Conservation (phyloP, 176 grass and related monocot species). For the Metroxylon sagu region DNA sequence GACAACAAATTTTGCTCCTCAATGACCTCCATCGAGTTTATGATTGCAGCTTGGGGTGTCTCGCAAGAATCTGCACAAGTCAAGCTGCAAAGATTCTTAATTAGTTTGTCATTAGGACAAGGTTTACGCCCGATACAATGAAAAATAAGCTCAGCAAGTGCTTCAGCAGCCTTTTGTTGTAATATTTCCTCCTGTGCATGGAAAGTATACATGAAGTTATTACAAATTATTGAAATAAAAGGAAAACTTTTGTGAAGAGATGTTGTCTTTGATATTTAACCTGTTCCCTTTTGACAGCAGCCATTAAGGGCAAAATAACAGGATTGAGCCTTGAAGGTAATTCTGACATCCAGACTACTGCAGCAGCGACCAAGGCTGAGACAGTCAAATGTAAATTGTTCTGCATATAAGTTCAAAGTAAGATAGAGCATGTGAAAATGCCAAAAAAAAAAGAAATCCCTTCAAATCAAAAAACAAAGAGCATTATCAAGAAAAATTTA, state of each 20-base stretch:
- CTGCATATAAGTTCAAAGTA: slow-evolving; percentile 44
- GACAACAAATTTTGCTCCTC: slow-evolving; percentile 87
- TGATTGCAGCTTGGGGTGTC: slow-evolving; percentile 80
- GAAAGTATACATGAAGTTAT: slow-evolving; percentile 16
- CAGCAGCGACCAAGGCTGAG: slow-evolving; percentile 78
- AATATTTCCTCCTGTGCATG: slow-evolving; percentile 78
- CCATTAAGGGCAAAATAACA: slow-evolving; percentile 99
- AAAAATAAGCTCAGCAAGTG: slow-evolving; percentile 90
- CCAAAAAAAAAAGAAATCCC: not conserved
- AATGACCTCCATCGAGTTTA: slow-evolving; percentile 87
- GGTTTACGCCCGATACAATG: slow-evolving; percentile 89
- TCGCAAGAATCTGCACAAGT: slow-evolving; percentile 67
- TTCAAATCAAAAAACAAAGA: not conserved
- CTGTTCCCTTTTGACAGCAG: slow-evolving; percentile 96
- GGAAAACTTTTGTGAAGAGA: too few relatives aligned
- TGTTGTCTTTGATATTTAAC: slow-evolving; percentile 14
- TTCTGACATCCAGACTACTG: slow-evolving; percentile 79
- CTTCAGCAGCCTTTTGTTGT: slow-evolving; percentile 95
- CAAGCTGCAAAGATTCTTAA: slow-evolving; percentile 88
- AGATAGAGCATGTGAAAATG: slow-evolving; percentile 15
- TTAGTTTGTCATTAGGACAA: slow-evolving; percentile 93
- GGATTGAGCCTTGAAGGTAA: slow-evolving; percentile 87
- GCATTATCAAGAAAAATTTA: not conserved
- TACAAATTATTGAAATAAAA: slow-evolving; percentile 1
- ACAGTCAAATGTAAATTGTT: slow-evolving; percentile 98